Evolutionary conservation across 371 early-diverging fungal genomes (phyloP).

Genomic region (Mortierella sp.): DNA sequence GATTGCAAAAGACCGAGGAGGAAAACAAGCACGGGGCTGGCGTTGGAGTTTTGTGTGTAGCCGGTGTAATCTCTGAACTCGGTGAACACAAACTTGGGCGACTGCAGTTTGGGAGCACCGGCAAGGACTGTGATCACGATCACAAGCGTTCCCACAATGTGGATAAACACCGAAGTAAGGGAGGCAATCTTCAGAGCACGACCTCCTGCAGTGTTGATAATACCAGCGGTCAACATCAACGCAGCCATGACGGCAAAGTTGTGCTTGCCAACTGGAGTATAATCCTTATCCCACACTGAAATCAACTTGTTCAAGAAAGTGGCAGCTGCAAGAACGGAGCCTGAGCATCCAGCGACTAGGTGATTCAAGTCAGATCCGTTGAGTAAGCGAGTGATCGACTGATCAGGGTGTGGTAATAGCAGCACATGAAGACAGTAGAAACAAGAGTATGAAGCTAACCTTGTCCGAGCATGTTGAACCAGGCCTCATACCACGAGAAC

Average conservation of each 20-base stretch:
- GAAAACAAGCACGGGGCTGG: slow-evolving; percentile 60
- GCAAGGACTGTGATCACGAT: slow-evolving; percentile 33
- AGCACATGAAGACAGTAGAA: neutral
- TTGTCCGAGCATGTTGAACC: slow-evolving; percentile 73
- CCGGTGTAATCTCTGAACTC: slow-evolving; percentile 61
- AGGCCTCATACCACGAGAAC: slow-evolving; percentile 71
- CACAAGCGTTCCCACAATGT: slow-evolving; percentile 39
- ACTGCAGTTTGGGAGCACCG: slow-evolving; percentile 38
- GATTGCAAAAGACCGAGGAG: slow-evolving; percentile 66
- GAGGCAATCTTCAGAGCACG: slow-evolving; percentile 52
- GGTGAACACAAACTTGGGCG: slow-evolving; percentile 59
- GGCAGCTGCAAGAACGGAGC: slow-evolving; percentile 63
- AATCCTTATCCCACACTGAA: slow-evolving; percentile 56
- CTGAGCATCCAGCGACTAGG: slow-evolving; percentile 38
- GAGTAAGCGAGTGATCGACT: neutral
- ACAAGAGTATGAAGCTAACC: slow-evolving; percentile 17
- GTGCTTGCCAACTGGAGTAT: slow-evolving; percentile 18
- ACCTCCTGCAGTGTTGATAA: slow-evolving; percentile 49
- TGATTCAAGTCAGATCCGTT: too few species aligned
- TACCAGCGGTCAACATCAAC: slow-evolving; percentile 33
- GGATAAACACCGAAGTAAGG: slow-evolving; percentile 56
- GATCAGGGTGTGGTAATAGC: neutral
- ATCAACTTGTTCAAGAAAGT: slow-evolving; percentile 66
- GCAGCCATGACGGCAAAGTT: slow-evolving; percentile 38
- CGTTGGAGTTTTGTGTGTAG: slow-evolving; percentile 50